These are phyloP conservation scores for Cenchrus purpureus DNA, from an alignment of 176 grass and related monocot genomes.

Conservation along the genomic window DNA sequence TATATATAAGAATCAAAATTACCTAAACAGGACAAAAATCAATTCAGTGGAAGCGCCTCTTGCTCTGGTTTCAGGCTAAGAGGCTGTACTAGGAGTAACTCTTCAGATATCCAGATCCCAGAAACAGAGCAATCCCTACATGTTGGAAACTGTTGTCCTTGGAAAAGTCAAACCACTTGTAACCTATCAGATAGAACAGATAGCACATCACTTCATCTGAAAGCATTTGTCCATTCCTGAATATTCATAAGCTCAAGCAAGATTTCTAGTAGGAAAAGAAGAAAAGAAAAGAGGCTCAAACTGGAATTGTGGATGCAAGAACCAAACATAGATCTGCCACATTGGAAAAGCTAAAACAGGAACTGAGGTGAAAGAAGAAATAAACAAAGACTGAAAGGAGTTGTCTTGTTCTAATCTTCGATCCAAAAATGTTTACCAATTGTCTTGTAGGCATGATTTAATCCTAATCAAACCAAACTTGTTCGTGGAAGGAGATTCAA, in stretches of 20 bases:
- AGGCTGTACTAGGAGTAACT: not conserved
- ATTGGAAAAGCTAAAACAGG: conserved; percentile 6
- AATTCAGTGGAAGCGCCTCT: not conserved
- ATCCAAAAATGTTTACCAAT: conserved; percentile 13
- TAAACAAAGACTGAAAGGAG: not conserved
- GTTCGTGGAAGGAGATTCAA: not conserved
- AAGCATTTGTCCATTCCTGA: not conserved
- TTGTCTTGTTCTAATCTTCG: conserved; percentile 13
- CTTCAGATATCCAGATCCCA: not conserved
- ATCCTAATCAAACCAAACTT: not conserved
- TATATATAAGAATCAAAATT: too few species aligned
- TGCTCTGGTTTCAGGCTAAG: not conserved
- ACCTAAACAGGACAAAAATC: not conserved
- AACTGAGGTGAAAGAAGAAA: not conserved
- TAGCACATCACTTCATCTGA: conserved; percentile 16
- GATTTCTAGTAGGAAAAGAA: not conserved
- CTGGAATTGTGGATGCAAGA: not conserved
- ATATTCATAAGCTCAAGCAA: not conserved
- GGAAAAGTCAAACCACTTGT: conserved; percentile 23
- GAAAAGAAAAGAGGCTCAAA: not conserved
- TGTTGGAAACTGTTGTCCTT: conserved; percentile 5
- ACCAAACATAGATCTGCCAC: not conserved
- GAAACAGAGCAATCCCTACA: conserved; percentile 5
- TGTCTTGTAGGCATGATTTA: not conserved
- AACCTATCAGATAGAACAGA: conserved; percentile 11